Evolutionary conservation across 768 basidiomycete genomes (phyloP), one percentile per base, ranked within the genome.

Genomic region (Imleria badia): DNA sequence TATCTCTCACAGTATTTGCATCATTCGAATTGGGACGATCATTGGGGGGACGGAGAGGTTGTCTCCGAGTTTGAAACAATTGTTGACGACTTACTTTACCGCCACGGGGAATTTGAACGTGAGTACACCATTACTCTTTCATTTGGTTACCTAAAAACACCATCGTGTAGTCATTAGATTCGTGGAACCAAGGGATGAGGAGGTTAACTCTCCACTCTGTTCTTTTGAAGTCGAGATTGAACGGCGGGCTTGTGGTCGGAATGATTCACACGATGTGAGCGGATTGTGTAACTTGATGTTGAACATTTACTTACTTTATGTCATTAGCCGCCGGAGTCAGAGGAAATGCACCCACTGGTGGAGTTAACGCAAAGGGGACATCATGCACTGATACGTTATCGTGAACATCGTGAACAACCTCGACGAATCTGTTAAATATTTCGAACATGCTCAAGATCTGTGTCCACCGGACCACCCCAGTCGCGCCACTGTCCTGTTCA

Each of bases 401-500:
- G 48, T 23, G 12, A 38, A 48, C 33, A 19, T 22, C 15, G 20
- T 34, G 12, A 54, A 5, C 17, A 40, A 22, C 48, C 48, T 69
- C 36, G 49, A 66, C 9, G 50, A 63, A 36, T 60, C 66, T 20
- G 61, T 70, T 26, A 13, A 8, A 17, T 33, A 44, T 9, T 45
- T 62, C 23, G 45, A 51, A 22, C 33, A 49, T 17, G 66, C 56
- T 26, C 56, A 59, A n/a, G 51, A 41, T 3, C 34, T 59, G 15
- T 57, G 52, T 13, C 58, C 64, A 19, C 5, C 19, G 5, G 14
- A 31, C 22, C 56, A 70, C 52, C 55, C 61, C 23, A 34, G 43
- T 48, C 60, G 56, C 15, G 20, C 46, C 8, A 47, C 35, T 3
- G 39, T 54, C 5, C 51, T 65, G 31, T 50, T 41, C 15, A 60